A percentile compares a stretch with the other conserved stretches of the same genome.
phyloP scores from a whole-genome alignment of 1,284 basidiomycete species.

The Papiliotrema flavescens region DNA sequence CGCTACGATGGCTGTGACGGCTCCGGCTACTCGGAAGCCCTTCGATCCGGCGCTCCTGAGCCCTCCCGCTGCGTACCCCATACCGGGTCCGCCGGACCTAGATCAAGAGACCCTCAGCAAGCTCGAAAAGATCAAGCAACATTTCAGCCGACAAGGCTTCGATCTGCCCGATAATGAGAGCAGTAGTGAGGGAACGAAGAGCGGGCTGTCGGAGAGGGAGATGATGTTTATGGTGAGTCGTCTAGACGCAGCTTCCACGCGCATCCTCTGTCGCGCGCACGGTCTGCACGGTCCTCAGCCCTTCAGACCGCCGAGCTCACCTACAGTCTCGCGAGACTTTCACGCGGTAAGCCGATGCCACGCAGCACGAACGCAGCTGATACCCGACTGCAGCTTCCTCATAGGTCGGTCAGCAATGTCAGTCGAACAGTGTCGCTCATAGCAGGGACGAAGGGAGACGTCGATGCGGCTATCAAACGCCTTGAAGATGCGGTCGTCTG shows the following conservation, averaged over 20 bases:
- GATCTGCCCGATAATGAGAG: slow-evolving; percentile 19
- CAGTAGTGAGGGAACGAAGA: slow-evolving; percentile 2
- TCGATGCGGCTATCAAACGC: slow-evolving; percentile 23
- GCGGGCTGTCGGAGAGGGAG: slow-evolving; percentile 29
- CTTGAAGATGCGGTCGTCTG: slow-evolving; percentile 37
- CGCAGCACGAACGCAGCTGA: neutral
- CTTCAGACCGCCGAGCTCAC: neutral
- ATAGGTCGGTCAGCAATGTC: slow-evolving; percentile 8
- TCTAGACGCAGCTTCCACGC: neutral
- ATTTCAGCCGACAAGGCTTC: slow-evolving; percentile 26
- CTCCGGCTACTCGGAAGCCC: too few relatives aligned
- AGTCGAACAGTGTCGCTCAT: neutral
- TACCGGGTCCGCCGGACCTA: neutral
- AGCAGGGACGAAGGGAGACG: slow-evolving; percentile 27
- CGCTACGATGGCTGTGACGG: too few relatives aligned
- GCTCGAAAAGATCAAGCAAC: slow-evolving; percentile 10
- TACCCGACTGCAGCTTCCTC: slow-evolving; percentile 12
- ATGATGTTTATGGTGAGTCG: slow-evolving; percentile 41
- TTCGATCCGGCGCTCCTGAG: slow-evolving; percentile 1
- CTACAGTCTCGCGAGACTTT: slow-evolving; percentile 28
- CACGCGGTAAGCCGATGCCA: slow-evolving; percentile 17
- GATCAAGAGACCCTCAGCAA: slow-evolving; percentile 3
- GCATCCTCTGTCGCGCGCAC: too few relatives aligned
- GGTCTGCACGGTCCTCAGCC: too few relatives aligned
- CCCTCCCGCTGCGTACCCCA: neutral